Evolutionary conservation across 2,329 filamentous ascomycete genomes (phyloP), one percentile per base, ranked within the genome.

Genomic region (Apiospora sp.): DNA sequence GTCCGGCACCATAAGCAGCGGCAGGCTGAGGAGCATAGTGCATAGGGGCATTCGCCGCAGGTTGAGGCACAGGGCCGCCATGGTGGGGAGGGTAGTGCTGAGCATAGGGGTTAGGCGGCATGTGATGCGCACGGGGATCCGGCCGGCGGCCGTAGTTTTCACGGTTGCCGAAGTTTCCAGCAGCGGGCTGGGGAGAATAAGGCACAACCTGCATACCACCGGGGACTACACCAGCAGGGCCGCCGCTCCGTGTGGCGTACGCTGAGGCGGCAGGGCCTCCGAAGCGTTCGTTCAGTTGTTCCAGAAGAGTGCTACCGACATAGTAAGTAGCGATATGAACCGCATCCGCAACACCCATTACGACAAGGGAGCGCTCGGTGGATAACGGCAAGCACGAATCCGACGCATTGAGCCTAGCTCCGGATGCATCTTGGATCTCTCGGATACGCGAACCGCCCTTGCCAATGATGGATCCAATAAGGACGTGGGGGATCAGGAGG

Each of bases 241-340:
- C 95, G 75, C 96, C 96, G 80, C 94, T 98, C 76, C 96, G 92
- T 67, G 96, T 98, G 67, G 96, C 96, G 81, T 99, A 99, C 43
- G 96, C 96, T n/a, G 96, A 99, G 69, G 96, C 96, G 72, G 95
- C 95, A 27, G 96, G 95, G 7, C 96, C 96, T 71, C 96, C 96
- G 78, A 98, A 99, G 58, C 96, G 92, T 82, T 99, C 96, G 71
- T 96, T 98, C 73, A 99, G 88, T 85, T 99, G 96, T 87, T 99
- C 96, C 68, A 97, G 92, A 37, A 99, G 90, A n/a, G 96, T 99
- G 83, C 96, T 97, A 72, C 95, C 96, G 75, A 99, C 95, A 80
- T 99, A 99, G 87, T 98, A 99, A 49, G 96, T 98, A 68, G 96
- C 96, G 83, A 99, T 99, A 85, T 99, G 96, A 68, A 99, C 96